Evolutionary conservation across 2,329 filamentous ascomycete genomes (phyloP), one percentile per base, ranked within the genome.

Genomic region (Xylaria hypoxylon): DNA sequence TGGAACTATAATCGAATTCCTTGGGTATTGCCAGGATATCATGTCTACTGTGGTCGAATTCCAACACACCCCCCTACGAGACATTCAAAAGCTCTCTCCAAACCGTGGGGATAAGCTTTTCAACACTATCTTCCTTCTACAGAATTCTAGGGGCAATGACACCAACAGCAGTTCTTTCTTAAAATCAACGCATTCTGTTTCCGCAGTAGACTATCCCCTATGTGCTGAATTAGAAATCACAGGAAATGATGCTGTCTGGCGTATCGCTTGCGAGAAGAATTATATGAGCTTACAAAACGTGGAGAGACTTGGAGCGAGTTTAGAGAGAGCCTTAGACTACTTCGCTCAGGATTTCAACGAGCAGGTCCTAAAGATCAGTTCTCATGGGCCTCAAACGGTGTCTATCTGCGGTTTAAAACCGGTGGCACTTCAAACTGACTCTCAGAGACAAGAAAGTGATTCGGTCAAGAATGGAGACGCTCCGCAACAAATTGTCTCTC

Each of bases 151-250:
- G 0, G 64, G 67, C 0, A 57, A 45, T 28, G 0, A 53, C 5
- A 0, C 57, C 0, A 26, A 53, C 0, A 44, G 17, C 1, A 62
- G 69, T 1, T 58, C 71, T 0, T 75, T 95, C 2, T 88, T 92
- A 71, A 83, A 81, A 42, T 93, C 92, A 1, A 77, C 92, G 1
- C 82, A 84, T 17, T 87, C 90, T 0, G 79, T 81, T 2, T 90
- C 92, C 0, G 86, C 89, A 24, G 89, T 95, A 1, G 93, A 97
- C 69, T 96, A 94, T 76, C 90, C 92, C 0, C 79, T 97, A 3
- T 96, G 92, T 72, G 86, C 93, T 2, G 94, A 97, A 79, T 88
- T 96, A 76, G 93, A 97, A 75, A 79, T 87, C 5, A 77, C 86
- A 0, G 80, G 79, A 0, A 79, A 85, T 19, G 73, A 78, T 0